A percentile compares a stretch with the other conserved stretches of the same genome.
Evolutionary conservation across 352 stramenopile genomes (phyloP).

Genomic region (Pythium coloratum): DNA sequence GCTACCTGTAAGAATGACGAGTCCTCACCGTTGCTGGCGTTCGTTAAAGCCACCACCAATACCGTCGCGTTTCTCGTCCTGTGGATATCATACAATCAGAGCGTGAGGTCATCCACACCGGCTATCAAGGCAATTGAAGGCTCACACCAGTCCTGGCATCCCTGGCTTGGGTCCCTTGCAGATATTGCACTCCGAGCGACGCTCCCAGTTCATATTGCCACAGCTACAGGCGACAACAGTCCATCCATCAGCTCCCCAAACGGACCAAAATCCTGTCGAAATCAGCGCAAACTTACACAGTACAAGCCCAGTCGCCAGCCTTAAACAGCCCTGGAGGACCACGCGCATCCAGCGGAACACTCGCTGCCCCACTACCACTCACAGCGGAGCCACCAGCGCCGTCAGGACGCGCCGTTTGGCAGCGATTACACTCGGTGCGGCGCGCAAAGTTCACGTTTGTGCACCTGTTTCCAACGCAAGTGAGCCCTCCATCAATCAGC

Average conservation of each 20-base stretch:
- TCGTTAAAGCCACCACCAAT: constrained; percentile 84
- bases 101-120: background rate
- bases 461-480: constrained; percentile 38
- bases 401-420: constrained; percentile 63
- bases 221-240: constrained; percentile 41
- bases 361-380: constrained; percentile 27
- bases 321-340: constrained; percentile 80
- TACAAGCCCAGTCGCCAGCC: constrained; percentile 78
- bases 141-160: constrained; percentile 49
- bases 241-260: constrained; percentile 1
- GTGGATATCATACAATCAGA: background rate
- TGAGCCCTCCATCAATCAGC: background rate
- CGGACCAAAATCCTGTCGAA: background rate
- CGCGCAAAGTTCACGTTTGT: constrained; percentile 86
- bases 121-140: background rate
- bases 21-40: constrained; percentile 67
- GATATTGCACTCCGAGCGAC: constrained; percentile 84
- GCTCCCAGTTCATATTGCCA: constrained; percentile 88
- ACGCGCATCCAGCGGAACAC: constrained; percentile 36
- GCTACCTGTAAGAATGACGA: background rate
- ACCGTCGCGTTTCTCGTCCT: constrained; percentile 82
- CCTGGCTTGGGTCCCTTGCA: constrained; percentile 82
- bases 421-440: constrained; percentile 78
- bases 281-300: constrained; percentile 46
- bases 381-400: constrained; percentile 23